Evolutionary conservation across 306 rosid species (phyloP).

Genomic region (Luffa aegyptiaca): DNA sequence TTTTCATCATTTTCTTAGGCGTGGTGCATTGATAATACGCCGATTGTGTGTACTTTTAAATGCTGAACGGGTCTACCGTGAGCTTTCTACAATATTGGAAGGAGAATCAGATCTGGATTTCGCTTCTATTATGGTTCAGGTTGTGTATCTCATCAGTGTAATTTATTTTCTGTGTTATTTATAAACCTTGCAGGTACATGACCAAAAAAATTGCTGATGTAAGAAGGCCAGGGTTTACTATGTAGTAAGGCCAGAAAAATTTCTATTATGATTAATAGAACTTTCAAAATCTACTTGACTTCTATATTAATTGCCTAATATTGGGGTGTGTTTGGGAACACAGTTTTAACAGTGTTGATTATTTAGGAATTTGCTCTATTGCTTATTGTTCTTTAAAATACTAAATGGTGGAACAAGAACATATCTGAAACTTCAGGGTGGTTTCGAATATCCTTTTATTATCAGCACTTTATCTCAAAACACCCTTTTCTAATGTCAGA

Average conservation of each 20-base stretch:
- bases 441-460: neutral
- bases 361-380: neutral
- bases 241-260: neutral
- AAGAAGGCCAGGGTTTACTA: neutral
- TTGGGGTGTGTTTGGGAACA: neutral
- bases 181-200: neutral
- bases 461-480: neutral
- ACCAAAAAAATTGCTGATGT: neutral
- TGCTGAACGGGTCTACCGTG: constrained; percentile 91
- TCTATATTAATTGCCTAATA: neutral
- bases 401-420: neutral
- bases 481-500: neutral
- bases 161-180: constrained; percentile 8
- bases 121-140: constrained; percentile 96
- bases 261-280: neutral
- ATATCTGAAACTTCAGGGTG: neutral
- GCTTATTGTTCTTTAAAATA: neutral
- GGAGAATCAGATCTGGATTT: constrained; percentile 79
- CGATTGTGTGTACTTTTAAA: constrained; percentile 88
- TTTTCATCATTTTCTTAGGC: constrained; percentile 37
- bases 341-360: neutral
- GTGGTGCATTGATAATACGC: constrained; percentile 92
- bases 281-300: neutral
- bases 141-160: constrained; percentile 17
- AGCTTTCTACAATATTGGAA: constrained; percentile 78